Base-by-base conservation (phyloP, 805 yeast species). In the Metschnikowia proteae region DNA sequence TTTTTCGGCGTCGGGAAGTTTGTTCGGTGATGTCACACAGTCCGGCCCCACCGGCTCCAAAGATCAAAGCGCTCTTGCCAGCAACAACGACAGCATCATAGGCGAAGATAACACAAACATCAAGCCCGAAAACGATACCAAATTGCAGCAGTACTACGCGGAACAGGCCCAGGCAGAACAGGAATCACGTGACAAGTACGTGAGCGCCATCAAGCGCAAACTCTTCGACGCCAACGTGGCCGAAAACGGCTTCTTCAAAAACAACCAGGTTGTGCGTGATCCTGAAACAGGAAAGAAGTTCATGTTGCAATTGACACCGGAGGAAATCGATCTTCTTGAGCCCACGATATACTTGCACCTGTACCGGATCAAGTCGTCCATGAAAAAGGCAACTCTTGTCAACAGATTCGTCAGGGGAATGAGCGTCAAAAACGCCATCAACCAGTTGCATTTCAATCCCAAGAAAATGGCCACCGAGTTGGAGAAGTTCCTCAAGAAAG, bases 391-490 rank as follows among this genome's bases (percentile, higher is more conserved):
- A 39, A 88, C 88, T 8, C 73, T 82, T 35, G 86, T 89, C 43
- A 74, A 88, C 55, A 78, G 97, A 56, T 80, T 90, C 61, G 78
- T 91, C 50, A 79, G 88, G 49, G 84, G 84, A 31, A 70, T 86
- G 67, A 78, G 81, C 46, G 81, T 88, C 32, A 80, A 82, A 57
- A 80, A 79, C 38, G 98, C 97, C 45, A 86, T 92, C 57, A 88
- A 92, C 36, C 97, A 91, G 70, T 83, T 91, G 58, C 97, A 92
- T 67, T 92, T 92, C 74, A 81, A 83, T 64, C 78, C 83, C 42
- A 89, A 88, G 70, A 81, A 84, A 59, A 79, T 90, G 66, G 80
- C 95, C 30, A 77, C 84, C 48, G 96, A 90, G 55, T 76, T 90
- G 47, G 91, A 83, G 45, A 86, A 82, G 53, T 70, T 91, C 67